Conservation (phyloP, 805 yeast genomes). For the Groenewaldozyma salmanticensis region DNA sequence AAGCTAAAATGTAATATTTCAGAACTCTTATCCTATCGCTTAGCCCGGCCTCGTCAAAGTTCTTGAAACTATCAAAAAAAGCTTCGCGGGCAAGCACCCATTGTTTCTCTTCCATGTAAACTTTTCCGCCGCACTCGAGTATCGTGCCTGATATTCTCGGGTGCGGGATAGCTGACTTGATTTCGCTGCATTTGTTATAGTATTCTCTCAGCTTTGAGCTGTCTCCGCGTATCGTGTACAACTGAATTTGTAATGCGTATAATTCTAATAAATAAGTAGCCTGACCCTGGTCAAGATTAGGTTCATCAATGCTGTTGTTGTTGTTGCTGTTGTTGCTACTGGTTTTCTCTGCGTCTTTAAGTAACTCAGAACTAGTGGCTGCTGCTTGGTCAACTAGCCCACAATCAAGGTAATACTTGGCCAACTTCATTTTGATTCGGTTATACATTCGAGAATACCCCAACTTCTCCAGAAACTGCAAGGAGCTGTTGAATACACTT, state of each 20-base stretch:
- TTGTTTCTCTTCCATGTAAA: slow-evolving; percentile 50
- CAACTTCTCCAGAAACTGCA: slow-evolving; percentile 18
- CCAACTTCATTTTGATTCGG: slow-evolving; percentile 24
- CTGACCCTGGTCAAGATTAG: slow-evolving; percentile 6
- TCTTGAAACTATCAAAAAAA: slow-evolving; percentile 48
- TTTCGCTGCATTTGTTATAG: slow-evolving; percentile 37
- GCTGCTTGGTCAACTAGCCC: slow-evolving; percentile 4
- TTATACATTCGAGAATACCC: slow-evolving; percentile 25
- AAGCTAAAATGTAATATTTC: slow-evolving; percentile 51
- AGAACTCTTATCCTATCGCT: slow-evolving; percentile 48
- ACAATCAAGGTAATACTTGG: slow-evolving; percentile 23
- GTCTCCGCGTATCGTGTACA: slow-evolving; percentile 33
- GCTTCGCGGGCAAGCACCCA: slow-evolving; percentile 48
- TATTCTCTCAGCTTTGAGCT: slow-evolving; percentile 36
- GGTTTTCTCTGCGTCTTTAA: slow-evolving; percentile 5
- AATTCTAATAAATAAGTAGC: slow-evolving; percentile 42
- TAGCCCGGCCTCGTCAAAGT: slow-evolving; percentile 59
- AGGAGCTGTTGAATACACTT: slow-evolving; percentile 19
- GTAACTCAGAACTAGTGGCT: background rate
- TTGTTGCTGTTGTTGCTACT: background rate
- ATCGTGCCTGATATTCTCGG: slow-evolving; percentile 67
- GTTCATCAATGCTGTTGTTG: slow-evolving; percentile 5
- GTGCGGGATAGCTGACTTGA: slow-evolving; percentile 55
- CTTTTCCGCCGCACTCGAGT: slow-evolving; percentile 65
- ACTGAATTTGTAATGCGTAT: slow-evolving; percentile 55